Evolutionary conservation across 352 stramenopile species (phyloP).

Genomic region (Phytophthora gonapodyides): DNA sequence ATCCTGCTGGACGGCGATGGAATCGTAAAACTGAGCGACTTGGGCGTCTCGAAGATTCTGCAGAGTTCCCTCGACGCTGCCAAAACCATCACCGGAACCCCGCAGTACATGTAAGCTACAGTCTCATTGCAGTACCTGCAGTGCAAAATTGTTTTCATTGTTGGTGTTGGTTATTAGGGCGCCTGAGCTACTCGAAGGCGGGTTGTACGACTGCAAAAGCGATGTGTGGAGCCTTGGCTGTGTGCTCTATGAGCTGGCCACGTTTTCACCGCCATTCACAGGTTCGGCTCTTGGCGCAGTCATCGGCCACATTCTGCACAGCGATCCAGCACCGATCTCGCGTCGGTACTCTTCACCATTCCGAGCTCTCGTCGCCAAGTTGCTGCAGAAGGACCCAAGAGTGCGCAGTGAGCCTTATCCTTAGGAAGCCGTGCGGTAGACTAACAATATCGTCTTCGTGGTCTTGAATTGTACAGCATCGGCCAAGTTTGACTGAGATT

Average conservation of each 20-base stretch:
- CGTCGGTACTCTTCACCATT: constrained; percentile 38
- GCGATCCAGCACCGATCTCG: constrained; percentile 34
- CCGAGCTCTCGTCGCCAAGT: constrained; percentile 24
- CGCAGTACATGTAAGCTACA: constrained; percentile 67
- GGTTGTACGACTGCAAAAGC: constrained; percentile 65
- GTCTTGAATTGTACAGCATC: constrained; percentile 19
- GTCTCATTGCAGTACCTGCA: background rate
- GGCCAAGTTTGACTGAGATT: constrained; percentile 31
- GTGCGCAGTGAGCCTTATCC: constrained; percentile 17
- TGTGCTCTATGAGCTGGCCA: constrained; percentile 78
- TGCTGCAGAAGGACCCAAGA: constrained; percentile 53
- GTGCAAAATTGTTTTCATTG: constrained; percentile 3
- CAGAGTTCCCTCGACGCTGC: constrained; percentile 50
- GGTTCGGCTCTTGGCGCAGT: constrained; percentile 61
- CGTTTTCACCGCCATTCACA: constrained; percentile 61
- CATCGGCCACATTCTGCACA: constrained; percentile 57
- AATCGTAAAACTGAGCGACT: constrained; percentile 78
- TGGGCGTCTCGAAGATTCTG: constrained; percentile 58
- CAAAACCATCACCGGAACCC: constrained; percentile 71
- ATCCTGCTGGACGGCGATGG: constrained; percentile 56
- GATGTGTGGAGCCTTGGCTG: constrained; percentile 89
- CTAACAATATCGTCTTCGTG: background rate
- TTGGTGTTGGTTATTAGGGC: constrained; percentile 36
- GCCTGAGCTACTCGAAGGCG: constrained; percentile 75
- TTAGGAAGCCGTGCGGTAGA: too few relatives aligned